A percentile compares a stretch with the other conserved stretches of the same genome.
Evolutionary conservation across 2,329 filamentous ascomycete genomes (phyloP).

Genomic region (Juglanconis sp.): DNA sequence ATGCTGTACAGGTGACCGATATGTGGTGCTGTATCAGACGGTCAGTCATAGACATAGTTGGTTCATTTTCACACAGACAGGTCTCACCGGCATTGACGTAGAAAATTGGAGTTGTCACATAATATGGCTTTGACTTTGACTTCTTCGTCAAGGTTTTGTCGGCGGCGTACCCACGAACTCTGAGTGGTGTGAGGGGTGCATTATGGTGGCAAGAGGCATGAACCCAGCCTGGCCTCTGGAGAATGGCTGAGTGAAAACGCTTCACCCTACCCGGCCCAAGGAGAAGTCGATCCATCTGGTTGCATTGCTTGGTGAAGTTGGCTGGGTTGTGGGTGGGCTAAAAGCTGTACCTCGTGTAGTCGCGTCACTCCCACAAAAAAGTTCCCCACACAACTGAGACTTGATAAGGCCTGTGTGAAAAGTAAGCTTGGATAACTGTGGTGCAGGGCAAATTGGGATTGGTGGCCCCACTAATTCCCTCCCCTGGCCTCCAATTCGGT

Average conservation of each 20-base stretch:
- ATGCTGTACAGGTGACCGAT: constrained; percentile 93
- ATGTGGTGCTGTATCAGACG: constrained; percentile 67
- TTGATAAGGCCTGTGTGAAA: constrained; percentile 13
- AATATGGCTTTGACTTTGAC: constrained; percentile 64
- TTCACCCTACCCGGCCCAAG: constrained; percentile 11
- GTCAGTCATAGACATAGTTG: constrained; percentile 21
- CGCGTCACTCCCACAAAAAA: background rate
- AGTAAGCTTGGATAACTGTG: constrained; percentile 7
- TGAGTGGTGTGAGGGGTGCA: background rate
- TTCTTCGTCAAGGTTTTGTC: background rate
- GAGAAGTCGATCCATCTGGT: constrained; percentile 16
- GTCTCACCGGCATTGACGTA: constrained; percentile 89
- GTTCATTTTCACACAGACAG: background rate
- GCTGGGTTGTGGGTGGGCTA: background rate
- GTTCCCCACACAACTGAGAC: background rate
- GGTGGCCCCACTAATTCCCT: background rate
- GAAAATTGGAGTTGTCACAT: constrained; percentile 95
- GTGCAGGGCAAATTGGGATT: too few relatives aligned
- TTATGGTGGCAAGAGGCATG: constrained; percentile 13
- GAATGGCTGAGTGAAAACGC: constrained; percentile 5
- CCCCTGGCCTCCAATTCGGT: background rate
- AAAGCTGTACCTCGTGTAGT: background rate
- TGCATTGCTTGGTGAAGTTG: background rate
- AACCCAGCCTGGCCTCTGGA: constrained; percentile 8
- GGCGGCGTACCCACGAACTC: constrained; percentile 1